Base-by-base conservation (phyloP, 768 basidiomycete genomes). In the Tricholomella constricta region DNA sequence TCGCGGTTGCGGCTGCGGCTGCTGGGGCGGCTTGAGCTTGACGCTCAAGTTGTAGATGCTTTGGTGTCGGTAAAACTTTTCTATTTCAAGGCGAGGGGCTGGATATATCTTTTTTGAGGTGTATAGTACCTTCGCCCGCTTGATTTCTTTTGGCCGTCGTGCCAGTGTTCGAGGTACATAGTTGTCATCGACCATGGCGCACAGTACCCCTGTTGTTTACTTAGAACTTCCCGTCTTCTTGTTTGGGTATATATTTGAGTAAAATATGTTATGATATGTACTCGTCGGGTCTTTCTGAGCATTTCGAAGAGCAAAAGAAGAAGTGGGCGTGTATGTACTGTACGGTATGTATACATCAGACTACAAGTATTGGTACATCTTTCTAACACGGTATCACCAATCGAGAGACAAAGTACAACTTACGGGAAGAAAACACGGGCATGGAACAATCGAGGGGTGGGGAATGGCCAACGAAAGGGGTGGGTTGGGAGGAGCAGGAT, bases 1-100 rank as follows among this genome's bases (percentile, higher is more conserved):
- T 77, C 34, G 61, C 66, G 31, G 59, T 65, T n/a, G 69, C 66
- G 48, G 63, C 59, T 19, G 56, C 62, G 6, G 22, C 59, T 32
- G 31, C 11, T 17, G 51, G 27, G n/a, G 38, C 20, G 6, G 25
- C 44, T 14, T 43, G 14, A 19, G 12, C 19, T 26, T 1, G 37
- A 20, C 7, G 19, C 23, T 44, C 20, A 20, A 29, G 17, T 26
- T 20, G 34, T 22, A 9, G n/a, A 1, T 19, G 17, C 14, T 22
- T 5, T 46, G 34, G 22, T 19, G 19, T 15, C 32, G 38, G 15
- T 12, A 40, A 2, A 4, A 17, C 8, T 42, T 25, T 32, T 11
- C 9, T 32, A 11, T 25, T 15, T 25, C 1, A 2, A 12, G 19
- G 38, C 19, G 38, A 22, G 10, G 38, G 42, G 42, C 42, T 43